phyloP scores from a whole-genome alignment of 2,329 filamentous ascomycete genomes.

The Fusarium solani-melongenae region DNA sequence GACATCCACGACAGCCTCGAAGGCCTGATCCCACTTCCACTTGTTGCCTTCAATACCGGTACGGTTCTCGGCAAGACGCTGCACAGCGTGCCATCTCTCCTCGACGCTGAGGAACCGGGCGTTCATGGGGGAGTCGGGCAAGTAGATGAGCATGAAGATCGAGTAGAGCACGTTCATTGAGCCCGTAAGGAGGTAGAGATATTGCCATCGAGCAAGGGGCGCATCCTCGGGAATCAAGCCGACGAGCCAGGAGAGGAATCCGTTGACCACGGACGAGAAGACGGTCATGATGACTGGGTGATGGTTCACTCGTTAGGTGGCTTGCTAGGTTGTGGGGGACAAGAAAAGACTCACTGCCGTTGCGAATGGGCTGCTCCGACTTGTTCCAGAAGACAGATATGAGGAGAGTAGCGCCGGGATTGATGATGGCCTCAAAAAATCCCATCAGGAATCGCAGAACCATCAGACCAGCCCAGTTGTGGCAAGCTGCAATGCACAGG shows the following conservation, averaged over 20 bases:
- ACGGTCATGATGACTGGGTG: conserved; percentile 23
- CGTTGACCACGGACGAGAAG: conserved; percentile 41
- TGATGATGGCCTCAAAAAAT: conserved; percentile 24
- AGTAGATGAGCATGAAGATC: background rate
- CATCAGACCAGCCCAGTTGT: conserved; percentile 27
- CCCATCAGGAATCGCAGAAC: conserved; percentile 29
- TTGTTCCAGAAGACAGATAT: conserved; percentile 20
- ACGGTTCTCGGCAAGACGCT: conserved; percentile 4
- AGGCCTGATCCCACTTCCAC: conserved; percentile 59
- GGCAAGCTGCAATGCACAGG: conserved; percentile 21
- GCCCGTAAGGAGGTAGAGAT: conserved; percentile 37
- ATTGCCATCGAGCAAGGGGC: conserved; percentile 36
- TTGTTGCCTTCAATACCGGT: conserved; percentile 43
- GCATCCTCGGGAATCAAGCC: conserved; percentile 45
- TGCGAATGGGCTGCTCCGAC: conserved; percentile 26
- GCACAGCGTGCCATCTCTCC: background rate
- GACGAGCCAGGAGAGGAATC: conserved; percentile 48
- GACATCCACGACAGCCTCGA: conserved; percentile 60
- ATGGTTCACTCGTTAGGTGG: background rate
- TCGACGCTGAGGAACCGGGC: background rate
- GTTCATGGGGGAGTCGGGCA: conserved; percentile 8
- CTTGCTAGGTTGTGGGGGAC: background rate
- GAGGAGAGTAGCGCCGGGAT: conserved; percentile 20
- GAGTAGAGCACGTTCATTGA: conserved; percentile 15
- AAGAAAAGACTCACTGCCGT: conserved; percentile 23